Conservation (phyloP, 2,329 filamentous ascomycete species). For the Tricladium varicosporioides region DNA sequence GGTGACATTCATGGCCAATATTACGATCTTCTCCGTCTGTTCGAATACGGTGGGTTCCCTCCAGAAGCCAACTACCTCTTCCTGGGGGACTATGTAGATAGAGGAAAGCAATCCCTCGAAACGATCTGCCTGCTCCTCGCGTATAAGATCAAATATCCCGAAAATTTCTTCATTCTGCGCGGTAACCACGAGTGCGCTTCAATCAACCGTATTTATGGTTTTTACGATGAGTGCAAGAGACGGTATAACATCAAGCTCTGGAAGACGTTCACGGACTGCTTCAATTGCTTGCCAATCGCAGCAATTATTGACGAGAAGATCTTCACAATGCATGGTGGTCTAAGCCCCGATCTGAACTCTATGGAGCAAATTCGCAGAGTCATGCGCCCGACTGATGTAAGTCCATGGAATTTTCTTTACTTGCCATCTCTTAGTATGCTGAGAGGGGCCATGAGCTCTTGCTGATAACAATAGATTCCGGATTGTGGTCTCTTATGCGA, state of each 20-base stretch:
- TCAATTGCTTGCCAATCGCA: constrained; percentile 97
- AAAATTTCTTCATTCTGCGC: constrained; percentile 98
- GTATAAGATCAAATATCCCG: constrained; percentile 99
- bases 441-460: constrained; percentile 33
- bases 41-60: constrained; percentile 97
- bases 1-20: constrained; percentile 99
- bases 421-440: constrained; percentile 28
- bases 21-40: constrained; percentile 93
- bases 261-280: constrained; percentile 99
- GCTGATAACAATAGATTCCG: constrained; percentile 68
- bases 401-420: constrained; percentile 40
- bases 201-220: constrained; percentile 98
- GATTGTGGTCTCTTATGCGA: constrained; percentile 97
- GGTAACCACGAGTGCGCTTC: constrained; percentile 99
- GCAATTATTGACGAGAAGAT: constrained; percentile 99
- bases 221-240: constrained; percentile 99
- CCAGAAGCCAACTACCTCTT: constrained; percentile 99
- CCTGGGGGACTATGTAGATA: constrained; percentile 97
- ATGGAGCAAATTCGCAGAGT: constrained; percentile 99
- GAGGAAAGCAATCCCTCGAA: constrained; percentile 98
- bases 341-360: constrained; percentile 96
- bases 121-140: constrained; percentile 95
- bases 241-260: constrained; percentile 99
- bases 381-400: constrained; percentile 97
- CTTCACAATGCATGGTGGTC: constrained; percentile 98